phyloP scores from a whole-genome alignment of 1,284 basidiomycete genomes.

The Volvariella surrecta region DNA sequence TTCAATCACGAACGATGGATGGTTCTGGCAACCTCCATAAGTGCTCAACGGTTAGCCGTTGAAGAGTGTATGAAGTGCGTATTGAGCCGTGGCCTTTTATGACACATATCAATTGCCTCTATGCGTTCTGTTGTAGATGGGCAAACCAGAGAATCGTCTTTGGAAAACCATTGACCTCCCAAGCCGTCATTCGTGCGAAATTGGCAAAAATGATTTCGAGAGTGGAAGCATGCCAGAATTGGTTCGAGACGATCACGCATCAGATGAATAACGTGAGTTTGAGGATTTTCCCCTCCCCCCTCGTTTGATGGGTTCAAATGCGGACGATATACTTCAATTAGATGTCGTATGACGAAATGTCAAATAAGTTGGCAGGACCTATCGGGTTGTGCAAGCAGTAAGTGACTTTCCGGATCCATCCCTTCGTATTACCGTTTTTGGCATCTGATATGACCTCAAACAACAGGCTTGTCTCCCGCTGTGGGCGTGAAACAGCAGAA shows the following conservation, averaged over 20 bases:
- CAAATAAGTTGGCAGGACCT: constrained; percentile 63
- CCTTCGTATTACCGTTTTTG: neutral
- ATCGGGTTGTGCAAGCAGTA: constrained; percentile 69
- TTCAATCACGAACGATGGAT: constrained; percentile 88
- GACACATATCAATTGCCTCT: constrained; percentile 1
- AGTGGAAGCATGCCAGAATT: constrained; percentile 81
- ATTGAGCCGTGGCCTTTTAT: too few species aligned
- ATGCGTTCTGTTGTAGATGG: constrained; percentile 44
- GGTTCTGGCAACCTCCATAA: constrained; percentile 65
- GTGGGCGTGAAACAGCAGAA: constrained; percentile 66
- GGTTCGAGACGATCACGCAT: constrained; percentile 84
- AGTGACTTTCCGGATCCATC: constrained; percentile 14
- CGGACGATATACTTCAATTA: constrained; percentile 16
- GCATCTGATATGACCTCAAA: too few species aligned
- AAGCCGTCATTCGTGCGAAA: constrained; percentile 89
- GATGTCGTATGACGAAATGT: constrained; percentile 80
- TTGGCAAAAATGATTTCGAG: constrained; percentile 86
- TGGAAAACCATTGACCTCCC: constrained; percentile 82
- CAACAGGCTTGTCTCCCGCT: constrained; percentile 55
- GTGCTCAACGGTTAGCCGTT: constrained; percentile 63
- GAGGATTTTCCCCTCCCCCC: too few species aligned
- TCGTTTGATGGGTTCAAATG: constrained; percentile 2
- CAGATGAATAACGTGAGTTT: constrained; percentile 86
- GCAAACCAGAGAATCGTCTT: constrained; percentile 78
- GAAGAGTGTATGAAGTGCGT: constrained; percentile 75